phyloP scores from a whole-genome alignment of 768 basidiomycete genomes.

The Boletus vermiculosoides region DNA sequence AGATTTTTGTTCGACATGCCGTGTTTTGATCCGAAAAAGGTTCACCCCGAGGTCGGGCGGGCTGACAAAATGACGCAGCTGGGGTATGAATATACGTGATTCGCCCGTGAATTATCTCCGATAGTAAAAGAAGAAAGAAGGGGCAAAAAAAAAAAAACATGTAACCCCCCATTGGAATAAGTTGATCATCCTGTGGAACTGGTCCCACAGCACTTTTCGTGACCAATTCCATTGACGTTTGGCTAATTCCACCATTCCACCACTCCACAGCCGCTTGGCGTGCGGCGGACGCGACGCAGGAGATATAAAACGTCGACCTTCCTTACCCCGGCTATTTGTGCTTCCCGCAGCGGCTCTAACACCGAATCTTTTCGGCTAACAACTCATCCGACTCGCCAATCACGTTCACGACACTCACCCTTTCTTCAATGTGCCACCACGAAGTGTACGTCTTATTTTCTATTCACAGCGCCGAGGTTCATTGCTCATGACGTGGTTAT shows the following conservation, averaged over 20 bases:
- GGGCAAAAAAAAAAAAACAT: not conserved
- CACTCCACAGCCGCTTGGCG: constrained; percentile 13
- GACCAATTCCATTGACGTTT: not conserved
- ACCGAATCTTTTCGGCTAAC: not conserved
- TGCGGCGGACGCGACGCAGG: constrained; percentile 1
- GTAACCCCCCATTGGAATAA: not conserved
- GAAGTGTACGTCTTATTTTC: constrained; percentile 31
- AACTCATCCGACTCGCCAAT: not conserved
- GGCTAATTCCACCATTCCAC: constrained; percentile 7
- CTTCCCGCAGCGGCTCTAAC: not conserved
- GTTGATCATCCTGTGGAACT: not conserved
- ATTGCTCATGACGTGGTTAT: constrained; percentile 1
- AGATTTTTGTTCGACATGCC: constrained; percentile 17
- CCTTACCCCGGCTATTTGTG: not conserved
- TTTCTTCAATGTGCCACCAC: constrained; percentile 34
- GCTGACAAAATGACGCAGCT: constrained; percentile 29
- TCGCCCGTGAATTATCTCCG: constrained; percentile 1
- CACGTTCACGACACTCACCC: not conserved
- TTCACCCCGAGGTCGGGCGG: constrained; percentile 3
- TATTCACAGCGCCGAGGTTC: not conserved
- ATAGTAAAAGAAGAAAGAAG: not conserved
- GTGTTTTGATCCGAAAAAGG: constrained; percentile 27
- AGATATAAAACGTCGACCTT: constrained; percentile 5
- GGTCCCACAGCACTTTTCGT: not conserved
- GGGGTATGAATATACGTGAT: constrained; percentile 23